Percentiles rank a stretch among this genome's conserved stretches.
Conservation (phyloP, 805 yeast species). For the Wickerhamiella sorbophila region DNA sequence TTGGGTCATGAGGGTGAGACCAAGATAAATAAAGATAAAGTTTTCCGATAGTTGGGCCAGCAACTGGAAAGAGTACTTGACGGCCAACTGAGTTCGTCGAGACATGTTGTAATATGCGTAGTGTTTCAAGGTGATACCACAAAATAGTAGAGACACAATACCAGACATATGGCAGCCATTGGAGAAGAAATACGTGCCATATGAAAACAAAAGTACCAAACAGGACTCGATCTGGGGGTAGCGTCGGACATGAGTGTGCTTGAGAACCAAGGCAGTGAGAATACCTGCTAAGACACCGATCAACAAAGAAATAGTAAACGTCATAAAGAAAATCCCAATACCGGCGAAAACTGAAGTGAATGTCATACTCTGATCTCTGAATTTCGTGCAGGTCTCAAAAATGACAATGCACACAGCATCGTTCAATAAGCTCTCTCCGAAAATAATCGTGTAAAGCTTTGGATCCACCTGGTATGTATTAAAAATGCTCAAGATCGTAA, state of each 20-base stretch:
- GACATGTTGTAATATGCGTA: slow-evolving; percentile 97
- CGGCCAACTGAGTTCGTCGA: slow-evolving; percentile 88
- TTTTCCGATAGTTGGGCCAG: slow-evolving; percentile 92
- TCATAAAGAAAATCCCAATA: slow-evolving; percentile 81
- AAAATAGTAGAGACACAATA: slow-evolving; percentile 81
- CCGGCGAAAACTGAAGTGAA: slow-evolving; percentile 61
- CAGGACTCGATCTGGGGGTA: slow-evolving; percentile 97
- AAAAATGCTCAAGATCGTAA: slow-evolving; percentile 87
- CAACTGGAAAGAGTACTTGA: slow-evolving; percentile 85
- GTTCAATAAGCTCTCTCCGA: slow-evolving; percentile 88
- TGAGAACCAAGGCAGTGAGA: slow-evolving; percentile 73
- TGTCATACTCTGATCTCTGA: slow-evolving; percentile 74
- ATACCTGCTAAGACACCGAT: slow-evolving; percentile 85
- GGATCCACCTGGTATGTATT: slow-evolving; percentile 98
- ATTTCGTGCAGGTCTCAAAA: slow-evolving; percentile 96
- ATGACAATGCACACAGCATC: slow-evolving; percentile 98
- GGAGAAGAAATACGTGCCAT: slow-evolving; percentile 92
- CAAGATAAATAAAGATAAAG: slow-evolving; percentile 89
- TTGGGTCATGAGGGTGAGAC: slow-evolving; percentile 88
- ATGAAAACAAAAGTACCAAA: slow-evolving; percentile 75
- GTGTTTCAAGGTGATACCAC: slow-evolving; percentile 93
- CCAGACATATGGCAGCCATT: slow-evolving; percentile 99
- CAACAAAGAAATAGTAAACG: slow-evolving; percentile 77
- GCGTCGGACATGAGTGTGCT: slow-evolving; percentile 84
- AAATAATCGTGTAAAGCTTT: slow-evolving; percentile 87